Conservation (phyloP, 768 basidiomycete genomes). For the Tylopilus sp. region DNA sequence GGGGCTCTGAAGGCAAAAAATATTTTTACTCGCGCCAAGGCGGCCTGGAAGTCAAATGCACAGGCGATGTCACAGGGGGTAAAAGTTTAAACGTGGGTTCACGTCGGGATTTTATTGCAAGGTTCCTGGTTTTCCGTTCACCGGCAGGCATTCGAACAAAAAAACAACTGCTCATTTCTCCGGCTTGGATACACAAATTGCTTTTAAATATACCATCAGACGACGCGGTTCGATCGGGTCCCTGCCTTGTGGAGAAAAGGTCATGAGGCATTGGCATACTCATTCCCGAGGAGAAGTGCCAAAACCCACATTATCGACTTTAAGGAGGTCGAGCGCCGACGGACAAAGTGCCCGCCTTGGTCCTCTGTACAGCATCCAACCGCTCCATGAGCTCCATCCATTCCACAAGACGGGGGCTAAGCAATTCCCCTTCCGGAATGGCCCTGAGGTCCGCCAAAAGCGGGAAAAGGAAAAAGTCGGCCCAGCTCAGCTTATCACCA, state of each 20-base stretch:
- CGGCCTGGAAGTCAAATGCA: too few species aligned
- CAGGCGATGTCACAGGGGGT: too few species aligned
- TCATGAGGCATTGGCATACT: not conserved
- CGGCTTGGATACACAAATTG: not conserved
- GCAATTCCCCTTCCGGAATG: constrained; percentile 23
- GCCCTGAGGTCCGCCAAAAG: constrained; percentile 30
- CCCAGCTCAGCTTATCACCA: constrained; percentile 27
- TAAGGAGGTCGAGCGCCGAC: constrained; percentile 25
- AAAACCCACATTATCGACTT: not conserved
- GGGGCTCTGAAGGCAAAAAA: too few species aligned
- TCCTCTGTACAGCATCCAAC: constrained; percentile 24
- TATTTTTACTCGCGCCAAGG: too few species aligned
- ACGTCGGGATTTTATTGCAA: too few species aligned
- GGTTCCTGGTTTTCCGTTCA: too few species aligned
- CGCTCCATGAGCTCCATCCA: constrained; percentile 28
- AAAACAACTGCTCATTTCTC: not conserved
- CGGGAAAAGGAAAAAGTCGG: constrained; percentile 33
- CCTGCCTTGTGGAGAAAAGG: not conserved
- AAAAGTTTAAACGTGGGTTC: too few species aligned
- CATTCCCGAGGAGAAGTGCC: not conserved
- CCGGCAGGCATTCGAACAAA: not conserved
- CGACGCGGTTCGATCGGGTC: not conserved
- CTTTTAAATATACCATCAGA: not conserved
- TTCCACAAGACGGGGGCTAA: constrained; percentile 17
- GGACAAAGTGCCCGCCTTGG: constrained; percentile 24